Conservation (phyloP, 1,284 basidiomycete genomes). For the Tylopilus sp. region DNA sequence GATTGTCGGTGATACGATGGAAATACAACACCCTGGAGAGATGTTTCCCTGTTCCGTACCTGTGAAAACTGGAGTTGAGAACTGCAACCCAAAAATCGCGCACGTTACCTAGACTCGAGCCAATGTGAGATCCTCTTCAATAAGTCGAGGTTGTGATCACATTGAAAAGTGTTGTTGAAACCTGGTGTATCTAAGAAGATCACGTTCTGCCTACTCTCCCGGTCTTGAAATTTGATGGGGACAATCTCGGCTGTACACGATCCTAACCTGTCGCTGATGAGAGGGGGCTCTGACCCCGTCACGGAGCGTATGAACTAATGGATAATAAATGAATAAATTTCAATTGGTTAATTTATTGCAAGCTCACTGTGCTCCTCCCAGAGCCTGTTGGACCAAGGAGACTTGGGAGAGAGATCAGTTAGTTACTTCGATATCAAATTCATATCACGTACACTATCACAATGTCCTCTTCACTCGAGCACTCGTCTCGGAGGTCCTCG, state of each 20-base stretch:
- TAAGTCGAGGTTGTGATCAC: slow-evolving; percentile 32
- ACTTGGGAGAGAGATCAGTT: slow-evolving; percentile 12
- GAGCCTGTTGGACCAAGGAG: slow-evolving; percentile 38
- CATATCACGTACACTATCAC: slow-evolving; percentile 33
- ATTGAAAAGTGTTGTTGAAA: slow-evolving; percentile 25
- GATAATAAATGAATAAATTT: not conserved
- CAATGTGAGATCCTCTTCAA: slow-evolving; percentile 37
- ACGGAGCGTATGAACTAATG: slow-evolving; percentile 39
- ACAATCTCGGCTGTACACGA: slow-evolving; percentile 28
- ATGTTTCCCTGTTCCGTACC: slow-evolving; percentile 40
- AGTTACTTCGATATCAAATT: not conserved
- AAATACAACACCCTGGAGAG: slow-evolving; percentile 60
- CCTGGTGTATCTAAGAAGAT: slow-evolving; percentile 36
- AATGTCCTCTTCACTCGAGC: not conserved
- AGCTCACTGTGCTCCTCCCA: slow-evolving; percentile 34
- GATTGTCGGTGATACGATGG: slow-evolving; percentile 59
- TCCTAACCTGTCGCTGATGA: slow-evolving; percentile 24
- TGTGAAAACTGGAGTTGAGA: slow-evolving; percentile 22
- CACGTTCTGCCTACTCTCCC: slow-evolving; percentile 4
- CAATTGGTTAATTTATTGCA: too few relatives aligned
- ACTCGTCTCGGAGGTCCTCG: too few relatives aligned
- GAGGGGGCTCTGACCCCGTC: slow-evolving; percentile 14
- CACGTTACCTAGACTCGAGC: slow-evolving; percentile 29
- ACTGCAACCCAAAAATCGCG: too few relatives aligned
- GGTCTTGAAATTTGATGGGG: slow-evolving; percentile 16